These are phyloP conservation scores for Metarhizium brunneum DNA, from an alignment of 2,329 filamentous ascomycete species.

Conservation along the genomic window DNA sequence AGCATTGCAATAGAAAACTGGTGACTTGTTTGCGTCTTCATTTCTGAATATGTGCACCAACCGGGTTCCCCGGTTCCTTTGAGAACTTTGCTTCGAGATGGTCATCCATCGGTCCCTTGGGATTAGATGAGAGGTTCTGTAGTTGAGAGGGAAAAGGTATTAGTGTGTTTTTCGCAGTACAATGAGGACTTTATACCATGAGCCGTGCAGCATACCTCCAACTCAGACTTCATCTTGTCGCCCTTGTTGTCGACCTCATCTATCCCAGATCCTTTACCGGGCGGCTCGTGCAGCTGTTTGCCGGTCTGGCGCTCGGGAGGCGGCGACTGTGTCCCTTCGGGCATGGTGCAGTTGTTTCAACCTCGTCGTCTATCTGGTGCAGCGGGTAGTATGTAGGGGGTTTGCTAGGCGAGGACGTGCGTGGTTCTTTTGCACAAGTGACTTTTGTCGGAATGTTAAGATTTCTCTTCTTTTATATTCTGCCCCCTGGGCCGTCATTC, in stretches of 20 bases:
- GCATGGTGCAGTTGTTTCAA: constrained; percentile 41
- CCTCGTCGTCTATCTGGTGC: no score
- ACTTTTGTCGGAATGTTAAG: no score
- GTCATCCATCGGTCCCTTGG: constrained; percentile 53
- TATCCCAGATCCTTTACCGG: constrained; percentile 48
- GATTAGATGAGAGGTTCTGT: constrained; percentile 54
- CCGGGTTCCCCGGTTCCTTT: constrained; percentile 29
- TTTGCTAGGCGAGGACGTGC: background rate
- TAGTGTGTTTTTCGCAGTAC: background rate
- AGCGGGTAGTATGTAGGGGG: background rate
- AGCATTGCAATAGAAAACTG: background rate
- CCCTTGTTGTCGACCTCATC: constrained; percentile 46
- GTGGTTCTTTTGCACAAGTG: no score
- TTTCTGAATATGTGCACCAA: constrained; percentile 2
- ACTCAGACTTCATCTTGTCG: constrained; percentile 39
- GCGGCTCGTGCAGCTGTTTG: constrained; percentile 50
- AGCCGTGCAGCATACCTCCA: constrained; percentile 30
- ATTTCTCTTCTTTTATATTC: no score
- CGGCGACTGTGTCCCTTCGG: constrained; percentile 55
- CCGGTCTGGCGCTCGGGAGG: constrained; percentile 59
- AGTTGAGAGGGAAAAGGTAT: background rate
- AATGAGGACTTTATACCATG: background rate
- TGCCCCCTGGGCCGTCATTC: background rate
- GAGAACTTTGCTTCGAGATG: constrained; percentile 50
- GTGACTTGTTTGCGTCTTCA: constrained; percentile 1